Percentiles rank a stretch among this genome's conserved stretches.
Conservation (phyloP, 2,329 filamentous ascomycete species). For the Colletotrichum lentis region DNA sequence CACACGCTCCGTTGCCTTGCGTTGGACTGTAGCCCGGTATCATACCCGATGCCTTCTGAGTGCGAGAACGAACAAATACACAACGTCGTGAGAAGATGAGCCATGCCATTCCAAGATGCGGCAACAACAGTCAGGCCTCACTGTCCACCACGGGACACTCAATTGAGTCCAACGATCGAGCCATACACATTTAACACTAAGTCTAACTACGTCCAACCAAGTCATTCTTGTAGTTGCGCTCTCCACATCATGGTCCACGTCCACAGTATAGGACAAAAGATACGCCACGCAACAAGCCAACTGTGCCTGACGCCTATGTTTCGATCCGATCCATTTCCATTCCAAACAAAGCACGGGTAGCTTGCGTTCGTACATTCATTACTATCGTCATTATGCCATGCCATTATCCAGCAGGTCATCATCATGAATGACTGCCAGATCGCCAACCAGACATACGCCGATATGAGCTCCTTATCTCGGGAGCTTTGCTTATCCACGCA, state of each 20-base stretch:
- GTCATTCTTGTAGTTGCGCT: constrained; percentile 25
- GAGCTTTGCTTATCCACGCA: constrained; percentile 14
- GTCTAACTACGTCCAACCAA: constrained; percentile 31
- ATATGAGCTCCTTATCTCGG: constrained; percentile 11
- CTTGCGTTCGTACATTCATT: constrained; percentile 37
- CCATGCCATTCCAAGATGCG: neutral
- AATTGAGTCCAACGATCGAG: neutral
- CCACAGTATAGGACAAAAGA: constrained; percentile 6
- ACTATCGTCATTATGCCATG: constrained; percentile 38
- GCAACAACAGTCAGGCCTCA: neutral
- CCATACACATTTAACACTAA: constrained; percentile 34
- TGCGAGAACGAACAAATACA: neutral
- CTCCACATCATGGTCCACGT: constrained; percentile 13
- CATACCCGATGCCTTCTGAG: neutral
- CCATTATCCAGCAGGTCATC: constrained; percentile 32
- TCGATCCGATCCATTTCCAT: constrained; percentile 2
- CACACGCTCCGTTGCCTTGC: neutral
- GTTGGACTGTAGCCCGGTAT: neutral
- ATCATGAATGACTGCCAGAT: constrained; percentile 29
- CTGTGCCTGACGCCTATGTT: constrained; percentile 5
- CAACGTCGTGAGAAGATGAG: neutral
- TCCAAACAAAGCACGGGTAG: constrained; percentile 28
- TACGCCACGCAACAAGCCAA: constrained; percentile 10
- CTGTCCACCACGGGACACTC: neutral
- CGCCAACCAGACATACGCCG: constrained; percentile 32